Conservation (phyloP, 495 filamentous ascomycete species). For the Hyaloscypha bicolor region DNA sequence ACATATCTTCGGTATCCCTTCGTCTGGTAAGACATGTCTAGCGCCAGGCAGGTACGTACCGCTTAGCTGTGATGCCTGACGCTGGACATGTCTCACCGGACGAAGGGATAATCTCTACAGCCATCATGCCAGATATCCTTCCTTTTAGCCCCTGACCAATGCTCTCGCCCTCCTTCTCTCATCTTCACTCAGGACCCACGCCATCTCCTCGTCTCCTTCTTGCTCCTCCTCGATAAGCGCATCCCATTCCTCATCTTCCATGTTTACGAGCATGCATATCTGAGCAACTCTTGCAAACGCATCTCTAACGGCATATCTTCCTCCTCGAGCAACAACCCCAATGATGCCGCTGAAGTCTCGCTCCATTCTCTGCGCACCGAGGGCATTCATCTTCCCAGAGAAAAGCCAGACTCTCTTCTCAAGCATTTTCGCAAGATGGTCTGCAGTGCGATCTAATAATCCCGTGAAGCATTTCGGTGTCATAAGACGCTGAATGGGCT, state of each 20-base stretch:
- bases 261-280: slow-evolving; percentile 86
- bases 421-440: slow-evolving; percentile 72
- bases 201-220: slow-evolving; percentile 47
- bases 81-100: no score
- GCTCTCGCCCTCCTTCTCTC: slow-evolving; percentile 55
- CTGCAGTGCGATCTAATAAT: slow-evolving; percentile 70
- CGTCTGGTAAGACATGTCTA: no score
- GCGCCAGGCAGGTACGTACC: no score
- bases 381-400: slow-evolving; percentile 74
- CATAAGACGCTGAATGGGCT: slow-evolving; percentile 82
- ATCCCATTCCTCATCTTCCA: slow-evolving; percentile 98
- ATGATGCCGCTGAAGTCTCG: slow-evolving; percentile 83
- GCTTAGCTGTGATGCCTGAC: no score
- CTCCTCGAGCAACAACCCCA: slow-evolving; percentile 71
- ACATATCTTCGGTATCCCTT: no score
- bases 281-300: slow-evolving; percentile 78
- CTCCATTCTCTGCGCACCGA: slow-evolving; percentile 87
- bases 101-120: background rate
- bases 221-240: slow-evolving; percentile 52
- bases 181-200: slow-evolving; percentile 57
- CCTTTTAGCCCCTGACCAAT: slow-evolving; percentile 39
- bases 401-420: slow-evolving; percentile 93
- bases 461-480: slow-evolving; percentile 70
- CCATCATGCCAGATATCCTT: background rate
- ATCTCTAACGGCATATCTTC: slow-evolving; percentile 79